Evolutionary conservation across 2,329 filamentous ascomycete genomes (phyloP), one percentile per base, ranked within the genome.

Genomic region (Talaromyces amestolkiae): DNA sequence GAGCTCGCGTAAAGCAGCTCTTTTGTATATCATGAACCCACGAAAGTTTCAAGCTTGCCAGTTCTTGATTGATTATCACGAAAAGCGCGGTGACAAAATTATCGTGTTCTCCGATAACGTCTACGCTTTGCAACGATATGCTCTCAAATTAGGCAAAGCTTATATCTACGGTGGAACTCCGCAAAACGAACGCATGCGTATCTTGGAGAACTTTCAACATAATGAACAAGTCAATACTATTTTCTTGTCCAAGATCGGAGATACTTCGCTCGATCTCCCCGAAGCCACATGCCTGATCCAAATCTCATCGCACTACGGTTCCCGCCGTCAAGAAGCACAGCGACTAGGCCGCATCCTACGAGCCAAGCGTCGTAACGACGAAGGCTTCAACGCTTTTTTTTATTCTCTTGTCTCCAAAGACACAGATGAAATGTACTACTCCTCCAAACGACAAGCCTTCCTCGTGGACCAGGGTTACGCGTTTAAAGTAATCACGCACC

Each of bases 61-160:
- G 75, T 98, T 95, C 74, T 84, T 99, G n/a, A 98, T 99, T 75
- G 91, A 98, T 76, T 98, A 96, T 74, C 95, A 99, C 77, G 94
- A 98, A 78, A 89, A 88, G 64, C 87, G 95, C 67, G 94, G 95
- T 37, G 95, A 98, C 81, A 98, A 98, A 79, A 93, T 98, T 71
- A 98, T 98, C 69, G 94, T 99, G 51, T 98, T 98, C 77, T 97
- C 93, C 0, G 95, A 99, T 77, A 97, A 98, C 70, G 92, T 99
- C 47, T 98, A 95, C 73, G 94, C 95, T 0, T 82, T 99, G 35
- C 87, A 94, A 70, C 86, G 89, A 47, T 97, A 98, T 73, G 93
- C 95, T 3, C 83, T 87, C 31, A 94, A 93, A 70, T 82, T 98
- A 43, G 86, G 86, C 58, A 97, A 97, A 76, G 90, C 91, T 0